These are phyloP conservation scores for Cyclotella kingstonii DNA, from an alignment of 108 stramenopile genomes.

Conservation along the genomic window DNA sequence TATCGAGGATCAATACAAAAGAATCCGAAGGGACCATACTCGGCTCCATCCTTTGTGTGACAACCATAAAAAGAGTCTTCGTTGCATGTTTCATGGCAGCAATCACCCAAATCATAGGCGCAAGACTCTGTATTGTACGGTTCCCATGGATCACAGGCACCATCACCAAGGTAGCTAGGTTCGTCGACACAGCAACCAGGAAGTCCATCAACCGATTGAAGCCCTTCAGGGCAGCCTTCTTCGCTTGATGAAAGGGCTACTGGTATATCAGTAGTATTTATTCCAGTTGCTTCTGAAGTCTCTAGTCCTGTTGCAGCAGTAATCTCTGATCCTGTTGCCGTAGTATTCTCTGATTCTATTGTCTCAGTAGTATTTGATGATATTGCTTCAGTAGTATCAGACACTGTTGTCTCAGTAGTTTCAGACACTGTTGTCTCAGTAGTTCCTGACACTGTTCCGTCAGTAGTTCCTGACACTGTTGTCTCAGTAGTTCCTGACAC, in stretches of 20 bases:
- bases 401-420: not conserved
- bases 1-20: slow-evolving; percentile 37
- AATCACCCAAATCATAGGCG: slow-evolving; percentile 45
- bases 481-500: not conserved
- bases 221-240: slow-evolving; percentile 14
- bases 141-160: slow-evolving; percentile 40
- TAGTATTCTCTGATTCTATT: not conserved
- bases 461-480: not conserved
- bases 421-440: not conserved
- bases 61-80: slow-evolving; percentile 30
- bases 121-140: slow-evolving; percentile 49
- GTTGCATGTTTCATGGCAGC: slow-evolving; percentile 44
- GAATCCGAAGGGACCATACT: slow-evolving; percentile 48
- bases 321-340: slow-evolving; percentile 2
- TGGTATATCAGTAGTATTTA: slow-evolving; percentile 7
- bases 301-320: not conserved
- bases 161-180: slow-evolving; percentile 44
- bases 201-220: slow-evolving; percentile 25
- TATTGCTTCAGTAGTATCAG: not conserved
- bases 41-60: slow-evolving; percentile 37
- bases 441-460: not conserved
- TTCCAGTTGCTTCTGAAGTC: not conserved
- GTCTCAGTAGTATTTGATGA: not conserved
- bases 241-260: too few species aligned
- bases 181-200: slow-evolving; percentile 41